Conservation (phyloP, 108 stramenopile species). For the Parietichytrium sp. region DNA sequence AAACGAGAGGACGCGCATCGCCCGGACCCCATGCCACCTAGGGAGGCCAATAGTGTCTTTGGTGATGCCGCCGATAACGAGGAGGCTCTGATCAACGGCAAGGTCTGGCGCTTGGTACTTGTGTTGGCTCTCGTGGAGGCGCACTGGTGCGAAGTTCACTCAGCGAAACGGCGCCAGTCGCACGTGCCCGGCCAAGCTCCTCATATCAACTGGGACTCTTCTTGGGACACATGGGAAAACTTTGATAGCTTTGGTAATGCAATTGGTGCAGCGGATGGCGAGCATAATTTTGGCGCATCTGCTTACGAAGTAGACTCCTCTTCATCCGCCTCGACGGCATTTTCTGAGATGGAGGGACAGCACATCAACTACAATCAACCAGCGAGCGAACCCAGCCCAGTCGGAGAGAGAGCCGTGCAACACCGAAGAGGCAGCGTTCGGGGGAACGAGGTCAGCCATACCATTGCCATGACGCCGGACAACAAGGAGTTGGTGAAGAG, state of each 20-base stretch:
- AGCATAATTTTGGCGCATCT: not conserved
- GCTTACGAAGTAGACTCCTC: too few relatives aligned
- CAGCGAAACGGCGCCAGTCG: not conserved
- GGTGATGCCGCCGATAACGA: conserved; percentile 3
- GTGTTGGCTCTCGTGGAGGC: not conserved
- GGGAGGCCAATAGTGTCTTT: conserved; percentile 7
- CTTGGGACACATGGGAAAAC: too few relatives aligned
- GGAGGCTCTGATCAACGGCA: conserved; percentile 1
- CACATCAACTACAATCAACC: not conserved
- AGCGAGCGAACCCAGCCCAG: not conserved
- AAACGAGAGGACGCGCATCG: not conserved
- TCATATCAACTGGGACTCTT: too few relatives aligned
- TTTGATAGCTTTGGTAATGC: not conserved
- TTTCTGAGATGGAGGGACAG: too few relatives aligned
- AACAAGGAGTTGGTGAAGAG: not conserved
- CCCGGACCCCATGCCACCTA: not conserved
- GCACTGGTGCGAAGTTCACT: conserved; percentile 10
- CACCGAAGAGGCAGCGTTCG: too few relatives aligned
- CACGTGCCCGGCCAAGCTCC: not conserved
- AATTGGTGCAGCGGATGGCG: not conserved
- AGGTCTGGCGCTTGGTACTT: not conserved
- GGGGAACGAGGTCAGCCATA: not conserved
- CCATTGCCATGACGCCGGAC: not conserved
- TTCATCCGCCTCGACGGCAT: too few relatives aligned
- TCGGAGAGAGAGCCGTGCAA: not conserved